These are phyloP conservation scores for Plasmodium blacklocki DNA, from an alignment of 169 alveolate species.

Conservation along the genomic window DNA sequence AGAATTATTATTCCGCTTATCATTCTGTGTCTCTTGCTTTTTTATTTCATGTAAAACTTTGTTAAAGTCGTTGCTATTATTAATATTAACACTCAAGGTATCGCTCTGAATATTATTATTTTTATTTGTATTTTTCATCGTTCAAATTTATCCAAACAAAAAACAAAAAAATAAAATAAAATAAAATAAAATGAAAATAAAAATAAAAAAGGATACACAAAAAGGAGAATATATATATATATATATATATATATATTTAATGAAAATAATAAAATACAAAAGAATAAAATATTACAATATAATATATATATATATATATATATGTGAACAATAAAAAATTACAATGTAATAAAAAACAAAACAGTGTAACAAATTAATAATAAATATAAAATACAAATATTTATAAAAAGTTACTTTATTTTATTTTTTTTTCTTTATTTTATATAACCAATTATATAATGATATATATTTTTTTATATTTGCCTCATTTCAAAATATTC, in stretches of 20 bases:
- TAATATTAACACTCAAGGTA: slow-evolving; percentile 40
- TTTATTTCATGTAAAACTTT: slow-evolving; percentile 55
- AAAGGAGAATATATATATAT: slow-evolving; percentile 8
- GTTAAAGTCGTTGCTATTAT: slow-evolving; percentile 61
- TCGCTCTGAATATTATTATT: slow-evolving; percentile 17
- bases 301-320: too few species aligned
- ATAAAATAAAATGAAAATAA: neutral
- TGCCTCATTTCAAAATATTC: neutral
- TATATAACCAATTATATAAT: neutral
- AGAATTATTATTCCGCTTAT: slow-evolving; percentile 5
- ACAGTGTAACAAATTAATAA: too few species aligned
- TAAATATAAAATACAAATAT: too few species aligned
- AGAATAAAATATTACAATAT: too few species aligned
- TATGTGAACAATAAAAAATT: too few species aligned
- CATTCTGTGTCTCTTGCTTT: slow-evolving; percentile 19
- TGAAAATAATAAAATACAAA: neutral
- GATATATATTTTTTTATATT: neutral
- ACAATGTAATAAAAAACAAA: too few species aligned
- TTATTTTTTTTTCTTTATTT: slow-evolving; percentile 4
- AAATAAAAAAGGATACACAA: neutral
- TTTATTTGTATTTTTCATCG: slow-evolving; percentile 27
- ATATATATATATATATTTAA: neutral
- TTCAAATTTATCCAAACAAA: slow-evolving; percentile 13
- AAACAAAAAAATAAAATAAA: slow-evolving; percentile 9
- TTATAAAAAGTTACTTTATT: neutral